phyloP scores from a whole-genome alignment of 148 eudicot species.

The Fagopyrum esculentum region DNA sequence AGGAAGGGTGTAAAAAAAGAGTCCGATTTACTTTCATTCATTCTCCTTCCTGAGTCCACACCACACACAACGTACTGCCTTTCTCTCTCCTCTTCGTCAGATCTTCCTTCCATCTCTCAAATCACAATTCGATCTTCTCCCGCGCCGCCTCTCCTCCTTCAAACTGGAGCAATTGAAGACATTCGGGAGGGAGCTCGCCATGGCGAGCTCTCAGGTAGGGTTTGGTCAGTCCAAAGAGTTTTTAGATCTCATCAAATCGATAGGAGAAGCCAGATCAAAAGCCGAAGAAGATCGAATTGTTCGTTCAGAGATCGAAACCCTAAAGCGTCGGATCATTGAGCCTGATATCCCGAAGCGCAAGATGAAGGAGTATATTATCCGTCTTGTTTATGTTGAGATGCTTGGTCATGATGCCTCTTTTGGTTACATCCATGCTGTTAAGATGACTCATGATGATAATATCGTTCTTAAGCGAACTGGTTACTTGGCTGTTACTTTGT shows the following conservation, averaged over 20 bases:
- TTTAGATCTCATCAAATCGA: slow-evolving; percentile 86
- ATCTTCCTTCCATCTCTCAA: slow-evolving; percentile 12
- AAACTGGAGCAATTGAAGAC: slow-evolving; percentile 85
- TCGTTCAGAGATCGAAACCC: slow-evolving; percentile 63
- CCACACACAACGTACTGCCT: background rate
- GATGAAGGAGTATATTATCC: slow-evolving; percentile 83
- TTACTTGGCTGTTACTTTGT: slow-evolving; percentile 82
- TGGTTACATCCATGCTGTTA: slow-evolving; percentile 90
- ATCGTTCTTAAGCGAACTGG: slow-evolving; percentile 69
- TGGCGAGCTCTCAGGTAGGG: slow-evolving; percentile 84
- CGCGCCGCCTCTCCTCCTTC: background rate
- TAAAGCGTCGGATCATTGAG: slow-evolving; percentile 49
- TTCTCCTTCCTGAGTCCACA: background rate
- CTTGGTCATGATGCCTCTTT: slow-evolving; percentile 91
- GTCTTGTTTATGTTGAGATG: slow-evolving; percentile 85
- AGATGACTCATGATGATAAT: slow-evolving; percentile 85
- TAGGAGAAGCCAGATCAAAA: slow-evolving; percentile 93
- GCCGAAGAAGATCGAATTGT: slow-evolving; percentile 94
- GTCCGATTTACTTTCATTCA: background rate
- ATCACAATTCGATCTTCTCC: background rate
- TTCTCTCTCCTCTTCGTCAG: slow-evolving; percentile 4
- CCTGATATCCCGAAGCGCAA: slow-evolving; percentile 83
- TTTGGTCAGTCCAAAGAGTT: slow-evolving; percentile 90
- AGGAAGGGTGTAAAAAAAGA: background rate
- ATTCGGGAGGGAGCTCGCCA: slow-evolving; percentile 88